These are phyloP conservation scores for Sechiopsis laciniata DNA, from an alignment of 306 rosid genomes.

Conservation along the genomic window DNA sequence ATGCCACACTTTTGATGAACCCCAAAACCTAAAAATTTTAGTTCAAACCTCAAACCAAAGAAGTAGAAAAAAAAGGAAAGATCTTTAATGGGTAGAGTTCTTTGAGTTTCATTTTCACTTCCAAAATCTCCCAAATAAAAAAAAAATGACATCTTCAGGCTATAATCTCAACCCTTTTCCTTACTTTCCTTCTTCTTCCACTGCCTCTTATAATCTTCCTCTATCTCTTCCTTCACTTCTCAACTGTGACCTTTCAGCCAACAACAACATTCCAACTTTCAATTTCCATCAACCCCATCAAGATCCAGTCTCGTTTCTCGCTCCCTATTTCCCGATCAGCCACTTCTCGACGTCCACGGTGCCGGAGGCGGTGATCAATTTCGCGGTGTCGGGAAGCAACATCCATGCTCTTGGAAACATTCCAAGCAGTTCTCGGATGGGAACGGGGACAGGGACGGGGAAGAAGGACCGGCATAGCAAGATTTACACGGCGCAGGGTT, in stretches of 20 bases:
- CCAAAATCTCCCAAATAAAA: neutral
- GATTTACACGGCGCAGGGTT: conserved; percentile 86
- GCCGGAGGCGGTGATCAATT: conserved; percentile 15
- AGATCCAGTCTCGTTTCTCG: conserved; percentile 28
- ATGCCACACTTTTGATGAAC: neutral
- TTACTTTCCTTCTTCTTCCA: conserved; percentile 37
- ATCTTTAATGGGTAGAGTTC: conserved; percentile 18
- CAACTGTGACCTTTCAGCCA: conserved; percentile 2
- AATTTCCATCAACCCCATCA: conserved; percentile 11
- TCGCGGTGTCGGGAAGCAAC: conserved; percentile 2
- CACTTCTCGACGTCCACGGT: neutral
- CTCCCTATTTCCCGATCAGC: conserved; percentile 3
- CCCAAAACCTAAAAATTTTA: neutral
- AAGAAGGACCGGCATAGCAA: conserved; percentile 90
- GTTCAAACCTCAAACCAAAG: neutral
- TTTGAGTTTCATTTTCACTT: conserved; percentile 27
- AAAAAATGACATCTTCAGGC: conserved; percentile 50
- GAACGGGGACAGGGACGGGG: conserved; percentile 30
- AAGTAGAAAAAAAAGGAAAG: no score
- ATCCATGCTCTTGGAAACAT: neutral
- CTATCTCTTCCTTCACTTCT: conserved; percentile 9
- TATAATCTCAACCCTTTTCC: conserved; percentile 27
- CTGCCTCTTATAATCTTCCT: conserved; percentile 25
- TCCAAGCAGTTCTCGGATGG: neutral
- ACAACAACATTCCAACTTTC: neutral